Base-by-base conservation (phyloP, 148 eudicot genomes). In the Rhododendron mucronatum region DNA sequence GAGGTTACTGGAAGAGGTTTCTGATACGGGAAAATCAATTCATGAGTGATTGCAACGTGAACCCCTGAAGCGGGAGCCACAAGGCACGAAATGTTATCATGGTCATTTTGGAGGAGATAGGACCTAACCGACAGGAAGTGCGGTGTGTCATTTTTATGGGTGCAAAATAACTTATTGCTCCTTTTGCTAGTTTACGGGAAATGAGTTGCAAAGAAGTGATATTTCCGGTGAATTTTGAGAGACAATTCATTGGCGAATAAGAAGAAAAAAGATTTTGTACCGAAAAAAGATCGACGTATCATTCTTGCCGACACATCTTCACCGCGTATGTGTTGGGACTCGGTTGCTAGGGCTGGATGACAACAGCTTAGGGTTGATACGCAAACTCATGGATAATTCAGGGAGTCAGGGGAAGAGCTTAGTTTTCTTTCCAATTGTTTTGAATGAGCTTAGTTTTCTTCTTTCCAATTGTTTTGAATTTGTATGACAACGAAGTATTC, bases 1-100 rank as follows among this genome's bases (percentile, higher is more conserved):
- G 83, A 86, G 86, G 86, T 39, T 88, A 87, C 57, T 97, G 99
- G 99, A 88, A 88, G 75, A 94, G 89, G 88, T 94, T 82, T 87
- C 55, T 97, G 85, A 91, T 88, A 84, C 86, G 86, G 86, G 95
- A 94, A 67, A 91, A 93, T 88, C 94, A 85, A 37, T 91, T 90
- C 87, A 87, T 93, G 84, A 92, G 91, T 74, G 99, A 94, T 80
- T 97, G 99, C 91, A 97, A 97, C 86, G 95, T 97, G 87, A 95
- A 84, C 87, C 91, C 93, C 16, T 94, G 87, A 85, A 80, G 88
- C 86, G 82, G 47, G 75, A 69, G 35, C 75, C 35, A 67, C 30
- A 71, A 30, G 85, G 74, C 55, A 41, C 75, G 15, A 33, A 3
- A 7, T 5, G 77, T 82, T n/a, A 9, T 28, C 26, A 33, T 26